Evolutionary conservation across 176 grass and related monocot genomes (phyloP), one percentile per base, ranked within the genome.

Genomic region (Pharus latifolius): DNA sequence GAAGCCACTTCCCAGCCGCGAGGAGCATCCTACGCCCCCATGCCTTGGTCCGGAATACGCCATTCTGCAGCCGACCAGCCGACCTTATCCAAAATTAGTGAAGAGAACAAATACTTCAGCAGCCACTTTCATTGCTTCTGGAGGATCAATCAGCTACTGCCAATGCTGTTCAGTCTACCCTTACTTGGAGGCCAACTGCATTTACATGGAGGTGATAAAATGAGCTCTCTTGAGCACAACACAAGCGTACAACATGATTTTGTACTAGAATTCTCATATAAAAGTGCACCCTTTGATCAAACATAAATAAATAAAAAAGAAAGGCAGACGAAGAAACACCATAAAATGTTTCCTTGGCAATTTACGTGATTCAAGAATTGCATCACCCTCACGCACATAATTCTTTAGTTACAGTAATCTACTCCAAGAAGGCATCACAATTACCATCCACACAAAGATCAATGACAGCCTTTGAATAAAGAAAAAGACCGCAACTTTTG

Each of bases 1-100:
- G 16, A 80, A 75, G 55, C 67, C 73, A 70, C 26, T 92, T 38
- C 50, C 81, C 31, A 56, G 66, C 53, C 72, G 67, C 12, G 83
- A 80, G 15, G 94, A 90, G 83, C 81, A 90, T 56, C 94, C 89
- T 47, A 74, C 76, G 5, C 65, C 84, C 25, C 58, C 50, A 29
- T 91, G 84, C 70, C 84, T 90, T 30, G 74, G 53, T 9, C 81
- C 78, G 26, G 81, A 68, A 76, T 68, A 88, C 13, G 89, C 73
- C 89, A 92, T 92, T 34, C 44, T 22, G 54, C 31, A 45, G 54
- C 32, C 14, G 24, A 76, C 5, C 47, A 19, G 20, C 17, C 35
- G 33, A 30, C 46, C 33, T 54, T 61, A 79, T 12, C 6, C 34
- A 4, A 44, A 70, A 70, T 37, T 52, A 24, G 42, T 18, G 41